These are phyloP conservation scores for Botrytis byssoidea DNA, from an alignment of 2,329 filamentous ascomycete species.

Conservation along the genomic window DNA sequence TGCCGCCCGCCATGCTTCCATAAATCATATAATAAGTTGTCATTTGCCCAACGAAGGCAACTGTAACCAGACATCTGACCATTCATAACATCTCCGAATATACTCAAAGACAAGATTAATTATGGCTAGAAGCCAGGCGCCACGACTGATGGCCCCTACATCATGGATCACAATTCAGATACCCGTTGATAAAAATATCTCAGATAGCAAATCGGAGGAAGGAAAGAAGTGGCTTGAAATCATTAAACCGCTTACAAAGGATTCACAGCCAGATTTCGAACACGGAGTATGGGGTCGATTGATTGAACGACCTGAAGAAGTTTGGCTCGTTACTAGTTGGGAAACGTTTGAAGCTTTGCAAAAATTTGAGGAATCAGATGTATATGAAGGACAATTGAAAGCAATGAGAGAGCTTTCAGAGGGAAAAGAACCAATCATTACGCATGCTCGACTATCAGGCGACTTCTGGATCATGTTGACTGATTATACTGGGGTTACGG, in stretches of 20 bases:
- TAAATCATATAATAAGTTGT: neutral
- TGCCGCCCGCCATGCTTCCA: neutral
- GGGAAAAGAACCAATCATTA: neutral
- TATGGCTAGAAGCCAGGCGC: neutral
- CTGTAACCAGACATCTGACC: too few relatives aligned
- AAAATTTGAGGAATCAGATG: neutral
- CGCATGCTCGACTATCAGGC: neutral
- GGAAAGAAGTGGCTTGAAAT: neutral
- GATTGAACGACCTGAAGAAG: neutral
- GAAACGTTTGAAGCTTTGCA: neutral
- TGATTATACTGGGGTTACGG: neutral
- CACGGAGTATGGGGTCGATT: conserved; percentile 1
- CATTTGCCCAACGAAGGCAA: too few relatives aligned
- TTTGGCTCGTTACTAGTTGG: neutral
- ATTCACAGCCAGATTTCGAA: neutral
- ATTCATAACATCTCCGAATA: too few relatives aligned
- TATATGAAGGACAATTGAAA: neutral
- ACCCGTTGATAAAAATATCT: neutral
- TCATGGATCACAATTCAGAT: neutral
- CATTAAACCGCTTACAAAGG: neutral
- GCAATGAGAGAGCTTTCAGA: neutral
- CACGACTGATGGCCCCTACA: neutral
- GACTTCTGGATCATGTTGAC: conserved; percentile 9
- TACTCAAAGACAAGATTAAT: too few relatives aligned
- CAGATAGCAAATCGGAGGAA: neutral